Evolutionary conservation across 805 yeast genomes (phyloP), one percentile per base, ranked within the genome.

Genomic region (Cyberlindnera amylophila): DNA sequence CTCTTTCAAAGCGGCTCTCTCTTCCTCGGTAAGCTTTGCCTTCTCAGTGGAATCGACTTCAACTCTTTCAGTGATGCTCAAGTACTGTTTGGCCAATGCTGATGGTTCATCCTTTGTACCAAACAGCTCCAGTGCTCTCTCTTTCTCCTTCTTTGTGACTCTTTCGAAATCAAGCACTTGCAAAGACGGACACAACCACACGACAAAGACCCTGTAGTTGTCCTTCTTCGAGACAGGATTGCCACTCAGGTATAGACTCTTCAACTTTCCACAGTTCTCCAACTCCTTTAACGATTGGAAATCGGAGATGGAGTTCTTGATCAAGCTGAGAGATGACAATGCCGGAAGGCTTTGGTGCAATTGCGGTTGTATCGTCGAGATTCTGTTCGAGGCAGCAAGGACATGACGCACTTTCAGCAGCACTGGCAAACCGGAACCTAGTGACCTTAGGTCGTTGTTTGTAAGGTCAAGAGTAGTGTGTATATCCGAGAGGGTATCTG

Each of bases 381-480:
- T 76, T 46, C 74, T 65, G 59, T 91, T 91, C 45, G 78, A 73
- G 0, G 84, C 82, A 17, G 81, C 52, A 8, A 89, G 65, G 2
- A 91, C 52, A 0, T 82, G 74, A 34, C 70, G 70, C 38, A 75
- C 54, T 31, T 70, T 72, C 26, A 41, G 38, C 32, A 73, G 55
- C n/a, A 37, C 33, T 0, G 82, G 86, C 66, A 69, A 2, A 13
- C 73, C 70, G 9, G 39, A 29, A 4, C 46, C 47, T 6, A 91
- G 50, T 3, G 68, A 69, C 1, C 71, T 62, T n/a, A 91, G 63
- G 27, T 77, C 82, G 62, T 91, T 91, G 55, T 83, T 81, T 1
- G 91, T 77, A 26, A 91, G 57, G 59, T 91, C 97, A 3, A 91
- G 62, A 13, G 72, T 77, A 46, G 72, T 81, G 27, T 48, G 41